phyloP scores from a whole-genome alignment of 768 basidiomycete genomes.

The Neoboletus brunneissimus region DNA sequence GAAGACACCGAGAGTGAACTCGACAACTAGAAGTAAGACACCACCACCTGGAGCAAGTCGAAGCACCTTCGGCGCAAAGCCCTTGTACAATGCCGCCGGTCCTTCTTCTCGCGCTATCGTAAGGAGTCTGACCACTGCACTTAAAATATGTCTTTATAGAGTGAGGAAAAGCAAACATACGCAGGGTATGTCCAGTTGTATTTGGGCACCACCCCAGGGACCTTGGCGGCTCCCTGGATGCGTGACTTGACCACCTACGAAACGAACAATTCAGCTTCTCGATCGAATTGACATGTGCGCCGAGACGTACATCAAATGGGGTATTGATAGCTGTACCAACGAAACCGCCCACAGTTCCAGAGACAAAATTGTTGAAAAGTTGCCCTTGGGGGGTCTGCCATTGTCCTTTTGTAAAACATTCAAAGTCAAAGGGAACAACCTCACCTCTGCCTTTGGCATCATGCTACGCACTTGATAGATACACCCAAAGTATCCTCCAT shows the following conservation, averaged over 20 bases:
- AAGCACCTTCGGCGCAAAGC: slow-evolving; percentile 93
- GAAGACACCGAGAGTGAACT: slow-evolving; percentile 77
- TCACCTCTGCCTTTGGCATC: slow-evolving; percentile 83
- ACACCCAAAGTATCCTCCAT: slow-evolving; percentile 93
- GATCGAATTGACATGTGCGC: background rate
- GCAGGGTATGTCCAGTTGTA: slow-evolving; percentile 97
- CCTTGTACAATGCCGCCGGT: slow-evolving; percentile 83
- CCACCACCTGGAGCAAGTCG: slow-evolving; percentile 95
- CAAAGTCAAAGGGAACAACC: slow-evolving; percentile 12
- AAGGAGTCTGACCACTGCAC: slow-evolving; percentile 41
- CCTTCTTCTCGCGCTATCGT: slow-evolving; percentile 89
- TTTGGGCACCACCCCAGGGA: slow-evolving; percentile 73
- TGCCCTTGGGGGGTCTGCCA: slow-evolving; percentile 60
- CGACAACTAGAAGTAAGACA: slow-evolving; percentile 90
- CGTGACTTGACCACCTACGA: slow-evolving; percentile 90
- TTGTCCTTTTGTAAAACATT: background rate
- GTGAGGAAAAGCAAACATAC: slow-evolving; percentile 23
- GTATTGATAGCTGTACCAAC: slow-evolving; percentile 91
- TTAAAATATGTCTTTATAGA: background rate
- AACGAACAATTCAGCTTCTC: background rate
- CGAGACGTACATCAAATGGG: slow-evolving; percentile 55
- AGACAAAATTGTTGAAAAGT: slow-evolving; percentile 88
- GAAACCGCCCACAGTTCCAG: slow-evolving; percentile 87
- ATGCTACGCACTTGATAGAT: slow-evolving; percentile 82
- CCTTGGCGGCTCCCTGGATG: slow-evolving; percentile 72